Conservation (phyloP, 345 rosid species). For the Kernera saxatilis region DNA sequence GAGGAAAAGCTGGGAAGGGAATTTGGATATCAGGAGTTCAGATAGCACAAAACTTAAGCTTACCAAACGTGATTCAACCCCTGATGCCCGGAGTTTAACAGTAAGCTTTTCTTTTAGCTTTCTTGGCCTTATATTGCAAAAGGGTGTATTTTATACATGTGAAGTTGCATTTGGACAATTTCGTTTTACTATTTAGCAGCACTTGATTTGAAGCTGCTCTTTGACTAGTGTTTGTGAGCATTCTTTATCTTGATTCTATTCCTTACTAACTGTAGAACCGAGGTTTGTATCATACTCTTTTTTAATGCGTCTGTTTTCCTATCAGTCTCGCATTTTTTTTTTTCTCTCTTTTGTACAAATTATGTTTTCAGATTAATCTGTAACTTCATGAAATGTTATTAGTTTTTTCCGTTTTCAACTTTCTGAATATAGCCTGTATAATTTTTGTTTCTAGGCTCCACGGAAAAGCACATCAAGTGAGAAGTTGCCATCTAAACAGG, state of each 20-base stretch:
- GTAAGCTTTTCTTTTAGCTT: conserved; percentile 43
- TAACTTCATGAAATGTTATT: not conserved
- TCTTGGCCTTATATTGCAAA: not conserved
- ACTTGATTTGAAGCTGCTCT: not conserved
- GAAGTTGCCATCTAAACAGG: conserved; percentile 52
- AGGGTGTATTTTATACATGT: not conserved
- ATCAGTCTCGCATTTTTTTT: not conserved
- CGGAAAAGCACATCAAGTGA: conserved; percentile 77
- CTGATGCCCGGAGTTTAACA: conserved; percentile 50
- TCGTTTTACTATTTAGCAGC: not conserved
- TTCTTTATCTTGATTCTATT: not conserved
- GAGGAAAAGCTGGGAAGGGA: conserved; percentile 99
- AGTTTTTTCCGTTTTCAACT: not conserved
- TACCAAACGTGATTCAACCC: conserved; percentile 42
- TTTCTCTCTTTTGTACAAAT: not conserved
- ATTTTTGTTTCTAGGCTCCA: conserved; percentile 52
- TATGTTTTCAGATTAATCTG: not conserved
- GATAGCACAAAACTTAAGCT: conserved; percentile 43
- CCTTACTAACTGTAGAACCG: not conserved
- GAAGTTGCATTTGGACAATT: not conserved
- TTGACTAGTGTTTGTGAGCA: not conserved
- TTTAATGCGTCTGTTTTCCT: not conserved
- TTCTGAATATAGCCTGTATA: conserved; percentile 4
- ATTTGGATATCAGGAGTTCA: conserved; percentile 52
- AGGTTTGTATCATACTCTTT: not conserved